Base-by-base conservation (phyloP, 176 grass and related monocot species). In the Tuctoria greenei region DNA sequence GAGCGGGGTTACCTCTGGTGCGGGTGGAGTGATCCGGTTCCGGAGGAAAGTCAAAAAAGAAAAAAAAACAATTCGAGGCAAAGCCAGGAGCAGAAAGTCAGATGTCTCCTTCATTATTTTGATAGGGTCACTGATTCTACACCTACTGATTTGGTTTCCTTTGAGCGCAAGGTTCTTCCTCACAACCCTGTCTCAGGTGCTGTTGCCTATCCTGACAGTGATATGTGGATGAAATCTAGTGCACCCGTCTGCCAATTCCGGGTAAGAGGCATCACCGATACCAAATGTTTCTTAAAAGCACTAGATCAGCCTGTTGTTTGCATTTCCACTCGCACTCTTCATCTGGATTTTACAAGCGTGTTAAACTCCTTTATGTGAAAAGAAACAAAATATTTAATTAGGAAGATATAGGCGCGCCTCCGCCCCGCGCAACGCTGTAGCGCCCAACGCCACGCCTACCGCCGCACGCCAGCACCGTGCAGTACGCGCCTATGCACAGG, bases 61-160 rank as follows among this genome's bases (percentile, higher is more conserved):
- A n/a, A n/a, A n/a, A n/a, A n/a, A n/a, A n/a, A n/a, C n/a, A n/a
- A n/a, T n/a, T n/a, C n/a, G n/a, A n/a, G n/a, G 65, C 88, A 81
- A 37, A 83, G 62, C 70, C 94, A 93, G 81, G 86, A 92, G 83
- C 76, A 98, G 54, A 98, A 98, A 79, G 25, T 98, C 49, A 90
- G 76, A 61, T 98, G 95, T 77, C 57, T 98, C 37, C 61, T 88
- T 63, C 95, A 92, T 77, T 98, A 94, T 79, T 94, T 94, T n/a
- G 89, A 98, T 79, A 94, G 87, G 81, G 80, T 94, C 42, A 86
- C 84, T 43, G 75, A 72, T 18, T 67, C 73, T 43, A 80, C n/a
- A 23, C 87, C 81, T 25, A 77, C 69, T 34, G 95, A 89, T 62
- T 78, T 56, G 14, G 79, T 98, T 85, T 94, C 95, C 6, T 98